Evolutionary conservation across 2,329 filamentous ascomycete genomes (phyloP), one percentile per base, ranked within the genome.

Genomic region (Aureobasidium sp.): DNA sequence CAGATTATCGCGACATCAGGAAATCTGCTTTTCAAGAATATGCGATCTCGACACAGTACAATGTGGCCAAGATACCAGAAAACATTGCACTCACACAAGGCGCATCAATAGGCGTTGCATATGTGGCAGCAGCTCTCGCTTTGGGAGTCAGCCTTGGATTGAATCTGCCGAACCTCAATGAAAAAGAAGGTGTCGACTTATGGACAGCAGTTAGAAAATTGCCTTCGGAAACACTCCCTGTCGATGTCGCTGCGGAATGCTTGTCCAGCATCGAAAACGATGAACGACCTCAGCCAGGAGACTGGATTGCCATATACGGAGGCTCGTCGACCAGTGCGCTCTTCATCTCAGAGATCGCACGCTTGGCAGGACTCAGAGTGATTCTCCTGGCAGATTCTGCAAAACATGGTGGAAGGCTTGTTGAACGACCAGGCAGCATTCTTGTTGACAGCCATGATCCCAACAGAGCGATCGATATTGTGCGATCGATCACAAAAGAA

Each of bases 281-380:
- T 0, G 82, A 86, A 57, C 71, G 81, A 7, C 77, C 81, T 1
- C 71, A 71, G 37, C 60, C 68, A 0, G 84, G 83, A 0, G 85
- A 90, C 56, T 89, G 84, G 79, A 68, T 90, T 34, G 81, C 80
- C 1, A 79, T 90, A 41, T 90, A 86, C 85, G 86, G 86, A 54
- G 86, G 84, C 0, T 87, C 83, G 0, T 34, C 44, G 10, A 58
- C 56, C 4, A 54, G 48, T 19, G 56, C 48, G 12, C 50, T 54
- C 10, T 37, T 58, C 38, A 53, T 56, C 22, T 51, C 53, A 3
- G 86, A 90, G 61, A 74, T 90, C 1, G 85, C 85, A 0, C 80
- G 82, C 35, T 71, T 86, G 0, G 79, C 77, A 0, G 84, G 85
- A 0, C 67, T 90, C 0, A 78, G 74, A 24, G 83, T 87, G 1